Conservation (phyloP, 1,284 basidiomycete genomes). For the Rhizopogon hawkerae region DNA sequence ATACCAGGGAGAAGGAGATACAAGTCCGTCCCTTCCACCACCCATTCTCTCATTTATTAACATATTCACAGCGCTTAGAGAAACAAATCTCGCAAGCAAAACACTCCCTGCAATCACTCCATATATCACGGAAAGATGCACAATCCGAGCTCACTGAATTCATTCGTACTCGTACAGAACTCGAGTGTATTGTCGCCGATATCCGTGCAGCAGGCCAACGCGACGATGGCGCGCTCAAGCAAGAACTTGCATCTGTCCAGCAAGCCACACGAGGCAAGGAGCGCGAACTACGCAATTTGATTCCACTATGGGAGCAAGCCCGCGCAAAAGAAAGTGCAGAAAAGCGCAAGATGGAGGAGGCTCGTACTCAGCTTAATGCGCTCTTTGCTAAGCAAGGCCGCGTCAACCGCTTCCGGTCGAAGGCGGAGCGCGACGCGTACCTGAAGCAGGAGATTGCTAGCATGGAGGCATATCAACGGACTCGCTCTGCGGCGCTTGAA, state of each 20-base stretch:
- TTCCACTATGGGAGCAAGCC: conserved; percentile 60
- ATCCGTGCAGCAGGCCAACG: conserved; percentile 55
- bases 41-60: conserved; percentile 3
- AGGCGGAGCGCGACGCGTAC: conserved; percentile 74
- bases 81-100: conserved; percentile 63
- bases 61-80: conserved; percentile 53
- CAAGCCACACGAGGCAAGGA: conserved; percentile 59
- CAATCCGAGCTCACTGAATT: conserved; percentile 76
- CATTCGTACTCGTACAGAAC: conserved; percentile 67
- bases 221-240: conserved; percentile 57
- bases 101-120: conserved; percentile 64
- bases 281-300: conserved; percentile 48
- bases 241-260: conserved; percentile 59
- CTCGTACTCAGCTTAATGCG: conserved; percentile 59
- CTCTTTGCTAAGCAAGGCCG: conserved; percentile 87
- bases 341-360: conserved; percentile 66
- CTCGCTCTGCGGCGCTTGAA: conserved; percentile 46
- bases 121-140: conserved; percentile 60
- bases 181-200: conserved; percentile 80
- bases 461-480: conserved; percentile 48
- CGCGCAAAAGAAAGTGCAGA: conserved; percentile 54
- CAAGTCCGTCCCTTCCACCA: conserved; percentile 42
- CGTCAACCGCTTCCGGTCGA: conserved; percentile 75
- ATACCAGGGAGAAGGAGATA: conserved; percentile 75
- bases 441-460: conserved; percentile 67